Conservation (phyloP, 2,329 filamentous ascomycete species). For the Ophiognomonia clavigignenti-juglandacearum region DNA sequence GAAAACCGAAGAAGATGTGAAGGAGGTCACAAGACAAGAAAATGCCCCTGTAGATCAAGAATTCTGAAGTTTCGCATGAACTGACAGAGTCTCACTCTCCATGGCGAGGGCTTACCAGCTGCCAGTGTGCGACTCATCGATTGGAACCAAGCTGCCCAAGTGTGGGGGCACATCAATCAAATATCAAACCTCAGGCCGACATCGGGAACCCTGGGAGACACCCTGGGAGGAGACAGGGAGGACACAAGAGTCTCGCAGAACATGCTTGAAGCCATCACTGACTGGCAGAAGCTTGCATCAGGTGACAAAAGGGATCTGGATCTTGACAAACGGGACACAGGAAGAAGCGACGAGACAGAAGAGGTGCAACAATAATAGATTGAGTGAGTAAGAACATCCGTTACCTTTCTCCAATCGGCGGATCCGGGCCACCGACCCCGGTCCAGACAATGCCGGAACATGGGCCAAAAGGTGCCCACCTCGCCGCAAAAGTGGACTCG, state of each 20-base stretch:
- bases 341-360: too few species aligned
- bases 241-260: neutral
- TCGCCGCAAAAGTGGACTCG: neutral
- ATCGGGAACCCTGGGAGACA: neutral
- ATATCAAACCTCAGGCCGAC: neutral
- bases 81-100: too few species aligned
- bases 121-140: conserved; percentile 1
- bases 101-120: too few species aligned
- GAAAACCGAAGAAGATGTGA: too few species aligned
- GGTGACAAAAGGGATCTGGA: neutral
- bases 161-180: neutral
- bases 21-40: too few species aligned
- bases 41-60: too few species aligned
- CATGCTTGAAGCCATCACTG: conserved; percentile 1
- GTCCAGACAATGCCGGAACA: neutral
- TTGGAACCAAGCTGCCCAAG: neutral
- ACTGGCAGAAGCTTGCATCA: neutral
- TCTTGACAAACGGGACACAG: neutral
- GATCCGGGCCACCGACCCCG: too few species aligned
- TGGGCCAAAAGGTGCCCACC: neutral
- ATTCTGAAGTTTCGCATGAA: too few species aligned
- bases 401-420: too few species aligned
- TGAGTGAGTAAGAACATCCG: neutral
- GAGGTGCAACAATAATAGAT: neutral
- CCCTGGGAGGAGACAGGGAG: neutral